phyloP scores from a whole-genome alignment of 2,329 filamentous ascomycete genomes.

The Byssochlamys sp. region DNA sequence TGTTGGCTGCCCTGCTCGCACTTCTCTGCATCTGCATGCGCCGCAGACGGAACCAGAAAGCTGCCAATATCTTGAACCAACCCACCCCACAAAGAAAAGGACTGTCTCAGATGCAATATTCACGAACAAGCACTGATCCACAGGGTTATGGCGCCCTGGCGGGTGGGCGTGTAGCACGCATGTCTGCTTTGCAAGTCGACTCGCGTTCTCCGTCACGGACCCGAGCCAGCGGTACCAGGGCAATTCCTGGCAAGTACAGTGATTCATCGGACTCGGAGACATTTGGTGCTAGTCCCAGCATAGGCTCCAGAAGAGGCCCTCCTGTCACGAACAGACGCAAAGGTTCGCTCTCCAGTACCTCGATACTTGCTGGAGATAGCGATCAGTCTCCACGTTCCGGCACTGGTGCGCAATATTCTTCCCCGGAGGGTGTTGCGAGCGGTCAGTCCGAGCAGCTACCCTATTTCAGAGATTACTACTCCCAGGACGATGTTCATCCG shows the following conservation, averaged over 20 bases:
- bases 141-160: constrained; percentile 65
- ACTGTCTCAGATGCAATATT: constrained; percentile 35
- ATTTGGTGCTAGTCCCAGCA: constrained; percentile 62
- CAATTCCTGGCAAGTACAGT: constrained; percentile 42
- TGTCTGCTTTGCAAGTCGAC: constrained; percentile 82
- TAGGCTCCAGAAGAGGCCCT: constrained; percentile 44
- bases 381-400: constrained; percentile 62
- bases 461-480: constrained; percentile 98
- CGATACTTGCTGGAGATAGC: constrained; percentile 57
- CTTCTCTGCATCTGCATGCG: constrained; percentile 51
- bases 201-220: constrained; percentile 52
- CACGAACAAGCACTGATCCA: constrained; percentile 21
- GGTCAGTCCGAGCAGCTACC: constrained; percentile 90
- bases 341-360: constrained; percentile 82
- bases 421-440: constrained; percentile 70
- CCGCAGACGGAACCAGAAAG: constrained; percentile 49
- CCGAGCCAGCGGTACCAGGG: constrained; percentile 40
- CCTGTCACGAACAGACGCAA: constrained; percentile 54
- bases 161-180: constrained; percentile 81
- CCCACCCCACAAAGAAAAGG: constrained; percentile 57
- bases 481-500: constrained; percentile 86
- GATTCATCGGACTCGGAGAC: constrained; percentile 53
- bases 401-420: constrained; percentile 67
- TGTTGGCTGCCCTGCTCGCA: constrained; percentile 58
- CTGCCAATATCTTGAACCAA: constrained; percentile 77